Conservation (phyloP, 768 basidiomycete species). For the Termitomyces sp. region DNA sequence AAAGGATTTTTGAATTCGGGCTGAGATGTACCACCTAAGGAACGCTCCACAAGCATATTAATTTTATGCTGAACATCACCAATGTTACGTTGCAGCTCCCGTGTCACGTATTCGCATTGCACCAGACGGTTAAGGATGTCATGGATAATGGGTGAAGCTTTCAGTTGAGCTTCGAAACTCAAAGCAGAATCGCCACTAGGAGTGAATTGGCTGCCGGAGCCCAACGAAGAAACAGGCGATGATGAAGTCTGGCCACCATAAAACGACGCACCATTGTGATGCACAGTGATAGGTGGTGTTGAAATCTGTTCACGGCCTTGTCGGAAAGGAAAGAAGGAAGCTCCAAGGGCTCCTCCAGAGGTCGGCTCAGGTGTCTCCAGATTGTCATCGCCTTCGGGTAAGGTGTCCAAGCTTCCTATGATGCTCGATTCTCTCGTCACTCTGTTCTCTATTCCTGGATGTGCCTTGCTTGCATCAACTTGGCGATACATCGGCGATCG, state of each 20-base stretch:
- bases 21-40: conserved; percentile 43
- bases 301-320: conserved; percentile 37
- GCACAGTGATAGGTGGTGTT: conserved; percentile 47
- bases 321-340: conserved; percentile 39
- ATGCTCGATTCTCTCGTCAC: conserved; percentile 47
- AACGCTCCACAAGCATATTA: conserved; percentile 70
- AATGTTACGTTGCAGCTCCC: conserved; percentile 74
- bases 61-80: conserved; percentile 77
- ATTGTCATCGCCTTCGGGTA: conserved; percentile 54
- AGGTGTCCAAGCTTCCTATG: conserved; percentile 48
- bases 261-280: conserved; percentile 38
- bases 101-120: conserved; percentile 66
- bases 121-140: conserved; percentile 75
- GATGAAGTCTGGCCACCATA: conserved; percentile 54
- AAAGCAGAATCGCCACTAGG: conserved; percentile 44
- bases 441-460: conserved; percentile 36
- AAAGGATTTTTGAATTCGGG: conserved; percentile 89
- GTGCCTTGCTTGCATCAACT: conserved; percentile 44
- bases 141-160: conserved; percentile 69
- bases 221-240: conserved; percentile 78
- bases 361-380: conserved; percentile 35
- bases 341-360: conserved; percentile 19
- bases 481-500: conserved; percentile 49
- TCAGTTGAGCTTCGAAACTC: conserved; percentile 72
- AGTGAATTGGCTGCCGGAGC: conserved; percentile 67